Evolutionary conservation across 139 green algal genomes (phyloP).

Genomic region (Chlamydomonas incerta): DNA sequence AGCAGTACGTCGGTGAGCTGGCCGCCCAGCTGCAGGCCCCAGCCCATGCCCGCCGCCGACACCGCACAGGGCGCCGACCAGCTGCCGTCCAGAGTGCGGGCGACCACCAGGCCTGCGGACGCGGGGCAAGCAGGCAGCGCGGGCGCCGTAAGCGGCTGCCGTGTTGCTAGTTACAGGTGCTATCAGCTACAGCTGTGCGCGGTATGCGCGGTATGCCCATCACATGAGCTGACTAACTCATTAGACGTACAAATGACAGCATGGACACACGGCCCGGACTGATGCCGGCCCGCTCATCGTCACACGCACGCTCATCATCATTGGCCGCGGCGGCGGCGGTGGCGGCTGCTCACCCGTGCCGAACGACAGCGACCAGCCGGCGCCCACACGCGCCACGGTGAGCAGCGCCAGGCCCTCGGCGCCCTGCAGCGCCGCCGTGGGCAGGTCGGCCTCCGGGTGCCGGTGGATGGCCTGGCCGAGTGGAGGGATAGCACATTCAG

Average conservation of each 20-base stretch:
- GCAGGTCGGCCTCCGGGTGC: conserved; percentile 61
- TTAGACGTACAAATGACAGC: no score
- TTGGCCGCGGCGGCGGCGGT: no score
- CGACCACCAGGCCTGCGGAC: conserved; percentile 70
- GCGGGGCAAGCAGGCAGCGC: no score
- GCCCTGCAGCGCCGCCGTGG: conserved; percentile 59
- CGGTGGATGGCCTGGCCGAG: conserved; percentile 35
- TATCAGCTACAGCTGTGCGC: no score
- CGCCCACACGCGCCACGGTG: conserved; percentile 59
- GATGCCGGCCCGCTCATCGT: no score
- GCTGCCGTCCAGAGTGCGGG: conserved; percentile 39
- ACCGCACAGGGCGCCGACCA: conserved; percentile 72
- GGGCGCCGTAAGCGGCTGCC: no score
- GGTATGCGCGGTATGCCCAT: no score
- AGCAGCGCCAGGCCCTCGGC: conserved; percentile 68
- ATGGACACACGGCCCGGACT: no score
- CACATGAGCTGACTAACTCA: no score
- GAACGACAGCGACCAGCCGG: conserved; percentile 67
- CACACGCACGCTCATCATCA: no score
- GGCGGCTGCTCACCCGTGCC: conserved; percentile 64
- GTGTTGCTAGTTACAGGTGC: no score
- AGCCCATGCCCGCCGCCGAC: conserved; percentile 60
- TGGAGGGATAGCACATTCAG: no score
- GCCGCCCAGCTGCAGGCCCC: conserved; percentile 68
- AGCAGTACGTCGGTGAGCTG: conserved; percentile 75